Conservation (phyloP, 352 stramenopile genomes). For the Pythium brachiatum region DNA sequence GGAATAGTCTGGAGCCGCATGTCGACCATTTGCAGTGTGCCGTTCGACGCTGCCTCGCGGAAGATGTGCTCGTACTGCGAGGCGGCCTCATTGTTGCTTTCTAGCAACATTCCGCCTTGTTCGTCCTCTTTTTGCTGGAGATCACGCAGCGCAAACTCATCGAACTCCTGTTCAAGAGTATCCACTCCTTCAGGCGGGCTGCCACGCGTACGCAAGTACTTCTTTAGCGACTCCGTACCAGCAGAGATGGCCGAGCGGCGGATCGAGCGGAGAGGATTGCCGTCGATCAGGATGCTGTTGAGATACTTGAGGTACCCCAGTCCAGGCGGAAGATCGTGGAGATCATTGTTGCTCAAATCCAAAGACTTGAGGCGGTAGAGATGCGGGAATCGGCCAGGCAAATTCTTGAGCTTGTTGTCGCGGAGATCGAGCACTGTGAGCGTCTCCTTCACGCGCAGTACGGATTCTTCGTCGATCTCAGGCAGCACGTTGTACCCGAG, state of each 20-base stretch:
- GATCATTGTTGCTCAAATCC: constrained; percentile 82
- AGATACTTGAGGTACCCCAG: constrained; percentile 78
- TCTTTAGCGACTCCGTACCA: constrained; percentile 73
- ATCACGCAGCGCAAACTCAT: constrained; percentile 58
- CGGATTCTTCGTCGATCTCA: constrained; percentile 40
- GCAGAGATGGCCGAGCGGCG: constrained; percentile 58
- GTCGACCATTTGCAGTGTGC: constrained; percentile 47
- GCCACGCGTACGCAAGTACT: constrained; percentile 77
- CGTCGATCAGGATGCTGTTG: constrained; percentile 69
- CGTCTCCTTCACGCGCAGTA: constrained; percentile 55
- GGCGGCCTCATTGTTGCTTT: constrained; percentile 14
- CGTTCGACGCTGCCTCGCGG: constrained; percentile 55
- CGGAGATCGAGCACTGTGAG: constrained; percentile 74
- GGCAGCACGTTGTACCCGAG: constrained; percentile 68
- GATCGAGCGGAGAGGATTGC: constrained; percentile 76
- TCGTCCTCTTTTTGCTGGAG: constrained; percentile 42
- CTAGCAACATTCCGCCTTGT: constrained; percentile 20
- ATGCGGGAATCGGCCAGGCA: constrained; percentile 58
- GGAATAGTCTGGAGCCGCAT: constrained; percentile 56
- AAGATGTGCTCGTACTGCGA: constrained; percentile 62
- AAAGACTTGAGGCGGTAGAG: constrained; percentile 77
- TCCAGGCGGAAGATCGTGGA: constrained; percentile 63
- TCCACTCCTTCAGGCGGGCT: constrained; percentile 59
- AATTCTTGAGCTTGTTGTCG: constrained; percentile 70
- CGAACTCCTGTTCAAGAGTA: constrained; percentile 61